Conservation (phyloP, 805 yeast genomes). For the Scheffersomyces coipomensis region DNA sequence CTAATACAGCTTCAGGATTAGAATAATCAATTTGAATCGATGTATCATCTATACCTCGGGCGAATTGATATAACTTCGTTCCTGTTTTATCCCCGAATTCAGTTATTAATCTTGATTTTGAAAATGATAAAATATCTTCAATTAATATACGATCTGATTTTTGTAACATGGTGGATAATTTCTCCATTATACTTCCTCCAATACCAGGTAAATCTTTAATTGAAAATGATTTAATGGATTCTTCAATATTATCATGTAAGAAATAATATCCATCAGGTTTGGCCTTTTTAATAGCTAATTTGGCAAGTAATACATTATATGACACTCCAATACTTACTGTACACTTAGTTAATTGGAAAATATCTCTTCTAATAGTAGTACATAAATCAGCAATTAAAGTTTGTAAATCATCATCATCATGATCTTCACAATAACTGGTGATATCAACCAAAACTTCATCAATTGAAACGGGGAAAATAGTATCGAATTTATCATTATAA, state of each 20-base stretch:
- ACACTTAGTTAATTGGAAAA: constrained; percentile 52
- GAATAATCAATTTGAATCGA: constrained; percentile 55
- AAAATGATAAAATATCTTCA: constrained; percentile 33
- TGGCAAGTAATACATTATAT: constrained; percentile 71
- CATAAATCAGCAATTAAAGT: constrained; percentile 17
- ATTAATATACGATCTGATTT: constrained; percentile 17
- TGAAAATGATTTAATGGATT: constrained; percentile 34
- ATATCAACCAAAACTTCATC: constrained; percentile 88
- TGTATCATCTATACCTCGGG: constrained; percentile 68
- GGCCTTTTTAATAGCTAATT: constrained; percentile 67
- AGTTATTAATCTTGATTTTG: constrained; percentile 35
- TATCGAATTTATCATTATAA: constrained; percentile 42
- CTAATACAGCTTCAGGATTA: constrained; percentile 37
- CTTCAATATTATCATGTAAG: constrained; percentile 26
- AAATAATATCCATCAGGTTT: constrained; percentile 72
- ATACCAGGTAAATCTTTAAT: constrained; percentile 58
- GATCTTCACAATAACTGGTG: constrained; percentile 23
- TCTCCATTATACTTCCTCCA: constrained; percentile 50
- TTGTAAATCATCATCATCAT: constrained; percentile 11
- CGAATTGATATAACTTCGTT: constrained; percentile 52
- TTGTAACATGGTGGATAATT: constrained; percentile 36
- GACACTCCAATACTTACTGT: constrained; percentile 81
- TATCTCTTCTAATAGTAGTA: constrained; percentile 34
- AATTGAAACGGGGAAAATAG: constrained; percentile 77
- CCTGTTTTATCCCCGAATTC: constrained; percentile 74